Base-by-base conservation (phyloP, 2,329 filamentous ascomycete species). In the Microascus cirrosus region DNA sequence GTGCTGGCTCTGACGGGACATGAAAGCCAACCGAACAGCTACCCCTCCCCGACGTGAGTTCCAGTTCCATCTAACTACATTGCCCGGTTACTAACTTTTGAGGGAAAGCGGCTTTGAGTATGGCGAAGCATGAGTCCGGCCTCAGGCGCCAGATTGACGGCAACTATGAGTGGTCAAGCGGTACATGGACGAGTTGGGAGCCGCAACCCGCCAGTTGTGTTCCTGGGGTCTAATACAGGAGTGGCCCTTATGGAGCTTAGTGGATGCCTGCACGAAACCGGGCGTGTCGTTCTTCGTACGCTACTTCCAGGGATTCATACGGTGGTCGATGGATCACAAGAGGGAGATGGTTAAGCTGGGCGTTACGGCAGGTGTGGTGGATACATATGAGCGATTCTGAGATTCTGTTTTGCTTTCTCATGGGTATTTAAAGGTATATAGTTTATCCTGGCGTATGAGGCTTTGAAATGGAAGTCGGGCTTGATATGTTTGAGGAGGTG, bases 1-100 rank as follows among this genome's bases (percentile, higher is more conserved):
- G 73, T 80, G 13, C 61, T 80, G 60, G 76, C 74, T 8, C 64
- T 80, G 50, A 73, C 76, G n/a, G 45, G 45, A 4, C 55, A 56
- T 35, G 55, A 48, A 28, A 53, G 36, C 15, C 12, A 28, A 13
- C 5, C 55, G 6, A 48, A 52, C 24, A 52, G n/a, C 32, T 20
- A 76, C 32, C 65, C 68, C 8, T 79, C 75, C 61, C 56, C 56
- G 15, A 58, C 51, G 56, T 58, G 25, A 54, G 56, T 42, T 32
- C 11, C 13, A 5, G 12, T 3, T 42, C 18, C 35, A 18, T 15
- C 25, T 3, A 7, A 3, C 32, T 20, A 4, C 36, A 8, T 36
- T n/a, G 11, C 24, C 34, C 35, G 8, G 11, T 36, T 28, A 22
- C 34, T 42, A 15, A 35, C 36, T 32, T 12, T 3, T 28, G 1